Conservation (phyloP, 805 yeast genomes). For the Pichia heedii region DNA sequence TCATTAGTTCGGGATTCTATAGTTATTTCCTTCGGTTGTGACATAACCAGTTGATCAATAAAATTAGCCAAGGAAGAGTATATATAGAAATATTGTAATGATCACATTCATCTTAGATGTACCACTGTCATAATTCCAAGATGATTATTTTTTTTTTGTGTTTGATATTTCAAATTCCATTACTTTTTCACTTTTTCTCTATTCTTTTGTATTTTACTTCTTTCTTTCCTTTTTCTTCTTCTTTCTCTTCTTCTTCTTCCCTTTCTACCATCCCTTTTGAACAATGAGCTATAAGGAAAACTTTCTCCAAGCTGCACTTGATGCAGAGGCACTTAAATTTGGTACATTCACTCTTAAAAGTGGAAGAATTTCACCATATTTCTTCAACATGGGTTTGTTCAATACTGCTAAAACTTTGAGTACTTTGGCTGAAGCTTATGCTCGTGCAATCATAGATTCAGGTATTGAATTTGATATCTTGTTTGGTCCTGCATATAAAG, state of each 20-base stretch:
- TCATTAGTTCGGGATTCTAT: neutral
- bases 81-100: too few species aligned
- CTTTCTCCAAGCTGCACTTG: slow-evolving; percentile 76
- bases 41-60: too few species aligned
- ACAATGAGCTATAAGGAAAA: slow-evolving; percentile 21
- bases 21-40: neutral
- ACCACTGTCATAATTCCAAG: too few species aligned
- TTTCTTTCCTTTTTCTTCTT: neutral
- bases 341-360: slow-evolving; percentile 86
- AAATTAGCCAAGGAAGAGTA: too few species aligned
- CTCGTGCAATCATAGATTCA: slow-evolving; percentile 73
- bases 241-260: too few species aligned
- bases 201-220: too few species aligned
- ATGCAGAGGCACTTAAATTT: slow-evolving; percentile 73
- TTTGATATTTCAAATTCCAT: neutral
- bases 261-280: neutral
- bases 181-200: too few species aligned
- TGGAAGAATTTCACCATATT: slow-evolving; percentile 92
- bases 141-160: neutral
- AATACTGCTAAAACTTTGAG: slow-evolving; percentile 69
- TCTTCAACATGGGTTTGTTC: slow-evolving; percentile 90
- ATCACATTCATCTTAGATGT: too few species aligned
- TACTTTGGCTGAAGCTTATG: slow-evolving; percentile 82
- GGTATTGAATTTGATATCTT: slow-evolving; percentile 81
- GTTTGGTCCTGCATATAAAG: slow-evolving; percentile 98